Evolutionary conservation across 768 basidiomycete species (phyloP), one percentile per base, ranked within the genome.

Genomic region (Lactarius vividus): DNA sequence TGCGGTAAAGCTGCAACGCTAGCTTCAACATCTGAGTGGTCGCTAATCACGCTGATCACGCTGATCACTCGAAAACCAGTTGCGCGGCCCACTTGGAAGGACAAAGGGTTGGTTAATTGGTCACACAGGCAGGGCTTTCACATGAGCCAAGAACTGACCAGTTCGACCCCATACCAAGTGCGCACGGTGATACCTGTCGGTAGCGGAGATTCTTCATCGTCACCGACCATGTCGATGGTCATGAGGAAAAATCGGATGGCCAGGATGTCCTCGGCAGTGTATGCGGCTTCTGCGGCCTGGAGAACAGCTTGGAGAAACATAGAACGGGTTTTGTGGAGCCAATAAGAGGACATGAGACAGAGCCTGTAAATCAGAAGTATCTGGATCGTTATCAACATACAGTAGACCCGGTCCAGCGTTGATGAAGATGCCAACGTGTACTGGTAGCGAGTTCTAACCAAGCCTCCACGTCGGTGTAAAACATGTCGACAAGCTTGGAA

Each of bases 381-480:
- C 94, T 96, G 57, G 20, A 28, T 15, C 4, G 57, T 31, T 6
- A 55, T 35, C n/a, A 62, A 58, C 33, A 59, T 6, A 53, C 13
- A 39, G 46, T 11, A n/a, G 15, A 52, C 29, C 28, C 55, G 55
- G 11, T n/a, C 26, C 26, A 52, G 46, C 2, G 46, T 56, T 35
- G 6, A 28, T 40, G 23, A 26, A 23, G 3, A 16, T 26, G 78
- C 90, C n/a, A n/a, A n/a, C n/a, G n/a, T n/a, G 60, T 68, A 94
- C 92, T 90, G 88, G 70, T 86, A 85, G 91, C 87, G 28, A 97
- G 84, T 73, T 95, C 89, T 20, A 91, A 77, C 94, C 95, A 96
- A 13, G 85, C 93, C 70, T 95, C 92, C 16, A 88, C 79, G 69
- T 97, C 95, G 26, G 86, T 86, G 74, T 96, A 97, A 73, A 94